Conservation (phyloP, 306 rosid genomes). For the Alnus rubra region DNA sequence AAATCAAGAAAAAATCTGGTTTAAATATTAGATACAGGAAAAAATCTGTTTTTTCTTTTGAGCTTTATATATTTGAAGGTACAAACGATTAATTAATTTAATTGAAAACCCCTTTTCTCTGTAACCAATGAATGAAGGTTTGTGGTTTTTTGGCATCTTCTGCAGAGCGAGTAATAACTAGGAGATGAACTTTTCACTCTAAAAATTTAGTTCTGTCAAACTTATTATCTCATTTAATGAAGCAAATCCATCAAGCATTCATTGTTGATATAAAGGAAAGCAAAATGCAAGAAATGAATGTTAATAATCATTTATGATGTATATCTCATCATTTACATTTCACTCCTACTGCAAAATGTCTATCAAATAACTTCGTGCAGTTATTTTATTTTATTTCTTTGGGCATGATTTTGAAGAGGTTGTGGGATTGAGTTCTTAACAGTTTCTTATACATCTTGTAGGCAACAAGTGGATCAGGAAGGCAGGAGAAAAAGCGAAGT, state of each 20-base stretch:
- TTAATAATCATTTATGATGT: neutral
- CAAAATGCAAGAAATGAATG: neutral
- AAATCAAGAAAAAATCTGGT: neutral
- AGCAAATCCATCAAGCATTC: neutral
- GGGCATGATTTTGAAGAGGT: constrained; percentile 11
- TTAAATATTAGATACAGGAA: neutral
- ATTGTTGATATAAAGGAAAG: neutral
- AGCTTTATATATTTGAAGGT: too few species aligned
- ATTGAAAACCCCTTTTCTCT: neutral
- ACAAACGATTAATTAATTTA: too few species aligned
- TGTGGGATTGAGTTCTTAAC: constrained; percentile 21
- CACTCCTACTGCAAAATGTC: neutral
- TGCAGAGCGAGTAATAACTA: neutral
- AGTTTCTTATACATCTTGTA: constrained; percentile 26
- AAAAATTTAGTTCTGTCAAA: neutral
- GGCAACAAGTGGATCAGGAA: constrained; percentile 48
- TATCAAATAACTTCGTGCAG: constrained; percentile 18
- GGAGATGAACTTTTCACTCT: neutral
- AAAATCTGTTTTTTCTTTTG: neutral
- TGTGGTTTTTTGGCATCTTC: neutral
- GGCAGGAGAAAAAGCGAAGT: constrained; percentile 60
- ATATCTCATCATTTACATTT: neutral
- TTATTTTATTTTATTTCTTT: constrained; percentile 21
- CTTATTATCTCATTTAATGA: neutral
- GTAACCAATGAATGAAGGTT: neutral